A percentile compares a stretch with the other conserved stretches of the same genome.
Conservation (phyloP, 306 rosid genomes). For the Mimosa pudica region DNA sequence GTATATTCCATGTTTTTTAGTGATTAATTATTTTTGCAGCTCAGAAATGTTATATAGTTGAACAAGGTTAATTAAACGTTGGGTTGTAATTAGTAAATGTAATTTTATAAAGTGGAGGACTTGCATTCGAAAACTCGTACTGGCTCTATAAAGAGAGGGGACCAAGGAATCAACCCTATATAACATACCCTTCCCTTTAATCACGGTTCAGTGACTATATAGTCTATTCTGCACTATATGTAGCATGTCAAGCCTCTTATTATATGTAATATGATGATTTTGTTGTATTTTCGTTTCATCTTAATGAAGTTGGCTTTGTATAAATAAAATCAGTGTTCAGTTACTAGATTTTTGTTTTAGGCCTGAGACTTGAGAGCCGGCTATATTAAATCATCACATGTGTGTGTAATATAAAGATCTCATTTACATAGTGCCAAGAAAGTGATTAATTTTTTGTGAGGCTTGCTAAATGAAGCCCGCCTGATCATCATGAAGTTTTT, state of each 20-base stretch:
- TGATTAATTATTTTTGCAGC: constrained; percentile 9
- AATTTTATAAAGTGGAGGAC: background rate
- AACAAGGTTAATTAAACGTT: background rate
- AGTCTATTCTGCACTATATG: no score
- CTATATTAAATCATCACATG: no score
- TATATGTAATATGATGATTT: no score
- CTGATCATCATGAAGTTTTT: background rate
- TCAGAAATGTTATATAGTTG: background rate
- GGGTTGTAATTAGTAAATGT: background rate
- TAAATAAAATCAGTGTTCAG: background rate
- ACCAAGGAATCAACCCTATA: background rate
- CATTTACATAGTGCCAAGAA: background rate
- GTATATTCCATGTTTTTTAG: no score
- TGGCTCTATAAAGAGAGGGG: background rate
- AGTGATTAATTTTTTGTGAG: background rate
- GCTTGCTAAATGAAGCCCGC: background rate
- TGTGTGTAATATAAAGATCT: no score
- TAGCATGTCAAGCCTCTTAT: no score
- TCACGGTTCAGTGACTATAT: background rate
- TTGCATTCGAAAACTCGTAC: background rate
- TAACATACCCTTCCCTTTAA: background rate
- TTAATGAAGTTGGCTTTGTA: no score
- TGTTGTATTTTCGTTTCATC: no score
- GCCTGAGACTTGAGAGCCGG: background rate
- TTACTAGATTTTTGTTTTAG: background rate